phyloP scores from a whole-genome alignment of 225 moss, liverwort and hornwort genomes.

The Ulota crispa region DNA sequence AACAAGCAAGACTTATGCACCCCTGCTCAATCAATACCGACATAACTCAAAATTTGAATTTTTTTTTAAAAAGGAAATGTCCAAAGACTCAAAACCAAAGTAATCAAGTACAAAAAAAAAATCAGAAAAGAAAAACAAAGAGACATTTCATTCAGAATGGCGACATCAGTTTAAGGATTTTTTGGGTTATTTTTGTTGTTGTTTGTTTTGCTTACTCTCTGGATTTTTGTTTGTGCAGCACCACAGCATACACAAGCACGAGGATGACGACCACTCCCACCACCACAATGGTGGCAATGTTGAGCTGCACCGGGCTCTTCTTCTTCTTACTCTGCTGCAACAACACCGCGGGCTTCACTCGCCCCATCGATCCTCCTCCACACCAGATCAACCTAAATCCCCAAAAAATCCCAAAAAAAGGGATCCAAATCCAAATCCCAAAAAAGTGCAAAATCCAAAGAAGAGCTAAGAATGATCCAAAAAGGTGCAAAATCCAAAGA shows the following conservation, averaged over 20 bases:
- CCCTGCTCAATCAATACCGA: not conserved
- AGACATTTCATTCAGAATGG: not conserved
- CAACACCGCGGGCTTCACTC: slow-evolving; percentile 69
- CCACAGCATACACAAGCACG: slow-evolving; percentile 44
- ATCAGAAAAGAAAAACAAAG: not conserved
- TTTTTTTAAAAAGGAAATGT: no score
- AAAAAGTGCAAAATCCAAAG: no score
- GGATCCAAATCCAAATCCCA: not conserved
- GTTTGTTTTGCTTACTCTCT: slow-evolving; percentile 20
- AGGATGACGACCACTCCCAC: slow-evolving; percentile 58
- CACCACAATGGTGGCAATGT: slow-evolving; percentile 53
- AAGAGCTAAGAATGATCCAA: no score
- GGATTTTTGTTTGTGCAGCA: slow-evolving; percentile 47
- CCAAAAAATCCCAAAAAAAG: not conserved
- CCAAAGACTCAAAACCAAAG: not conserved
- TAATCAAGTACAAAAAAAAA: not conserved
- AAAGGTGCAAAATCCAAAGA: not conserved
- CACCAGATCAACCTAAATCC: not conserved
- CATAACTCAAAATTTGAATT: no score
- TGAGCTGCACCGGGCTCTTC: slow-evolving; percentile 63
- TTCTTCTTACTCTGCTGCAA: slow-evolving; percentile 75
- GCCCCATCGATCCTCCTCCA: slow-evolving; percentile 45
- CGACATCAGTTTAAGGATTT: not conserved
- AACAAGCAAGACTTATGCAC: not conserved
- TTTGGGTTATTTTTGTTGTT: no score